A percentile compares a stretch with the other conserved stretches of the same genome.
Evolutionary conservation across 106 monocot species (phyloP).

Genomic region (Vanilla planifolia): DNA sequence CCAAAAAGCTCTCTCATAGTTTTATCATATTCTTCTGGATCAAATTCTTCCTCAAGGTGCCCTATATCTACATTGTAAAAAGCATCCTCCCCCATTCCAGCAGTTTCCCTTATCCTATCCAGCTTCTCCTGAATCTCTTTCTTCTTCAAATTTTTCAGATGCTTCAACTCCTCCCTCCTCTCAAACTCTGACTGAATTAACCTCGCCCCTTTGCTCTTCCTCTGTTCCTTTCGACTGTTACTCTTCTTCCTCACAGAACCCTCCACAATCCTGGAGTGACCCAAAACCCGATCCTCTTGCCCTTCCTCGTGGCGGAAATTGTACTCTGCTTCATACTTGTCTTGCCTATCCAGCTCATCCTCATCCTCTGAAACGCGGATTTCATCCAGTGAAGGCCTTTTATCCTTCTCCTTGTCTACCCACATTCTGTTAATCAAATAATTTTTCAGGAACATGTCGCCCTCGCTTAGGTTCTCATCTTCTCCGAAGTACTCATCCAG

Average conservation of each 20-base stretch:
- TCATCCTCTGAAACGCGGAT: conserved; percentile 69
- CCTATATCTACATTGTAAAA: conserved; percentile 37
- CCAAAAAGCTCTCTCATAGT: conserved; percentile 71
- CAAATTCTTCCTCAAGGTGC: conserved; percentile 83
- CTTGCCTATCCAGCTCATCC: conserved; percentile 81
- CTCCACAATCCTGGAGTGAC: conserved; percentile 61
- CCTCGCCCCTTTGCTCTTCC: conserved; percentile 93
- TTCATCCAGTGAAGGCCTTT: conserved; percentile 24
- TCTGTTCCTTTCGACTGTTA: conserved; percentile 67
- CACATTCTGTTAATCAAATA: conserved; percentile 60
- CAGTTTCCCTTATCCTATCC: conserved; percentile 52
- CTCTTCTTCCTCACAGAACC: conserved; percentile 92
- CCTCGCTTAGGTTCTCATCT: conserved; percentile 48
- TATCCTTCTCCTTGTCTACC: conserved; percentile 36
- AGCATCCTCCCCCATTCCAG: conserved; percentile 53
- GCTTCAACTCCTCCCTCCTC: conserved; percentile 87
- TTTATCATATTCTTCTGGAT: conserved; percentile 93
- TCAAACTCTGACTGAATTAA: conserved; percentile 72
- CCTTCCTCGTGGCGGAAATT: conserved; percentile 90
- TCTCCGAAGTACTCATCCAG: conserved; percentile 63
- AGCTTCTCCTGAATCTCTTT: conserved; percentile 95
- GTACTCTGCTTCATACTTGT: conserved; percentile 67
- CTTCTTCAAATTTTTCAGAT: conserved; percentile 94
- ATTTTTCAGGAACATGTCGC: conserved; percentile 71
- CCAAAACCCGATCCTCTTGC: conserved; percentile 58